These are phyloP conservation scores for Pythium pectinolyticum DNA, from an alignment of 352 stramenopile genomes.

Conservation along the genomic window DNA sequence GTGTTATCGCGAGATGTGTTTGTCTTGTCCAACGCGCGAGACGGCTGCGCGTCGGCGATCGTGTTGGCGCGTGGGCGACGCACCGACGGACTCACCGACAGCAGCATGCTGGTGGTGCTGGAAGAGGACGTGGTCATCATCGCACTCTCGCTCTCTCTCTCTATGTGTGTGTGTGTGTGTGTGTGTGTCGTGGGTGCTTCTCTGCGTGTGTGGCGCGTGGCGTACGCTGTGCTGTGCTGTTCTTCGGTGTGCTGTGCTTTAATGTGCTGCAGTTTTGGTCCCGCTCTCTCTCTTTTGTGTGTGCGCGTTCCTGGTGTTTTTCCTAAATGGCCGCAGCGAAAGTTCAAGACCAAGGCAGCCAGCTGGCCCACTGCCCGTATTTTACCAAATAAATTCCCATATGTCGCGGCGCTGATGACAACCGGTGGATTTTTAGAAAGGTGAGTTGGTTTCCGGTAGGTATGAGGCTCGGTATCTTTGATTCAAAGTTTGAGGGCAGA, in stretches of 20 bases:
- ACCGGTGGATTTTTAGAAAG: slow-evolving; percentile 20
- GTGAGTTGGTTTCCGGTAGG: slow-evolving; percentile 28
- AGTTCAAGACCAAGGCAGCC: slow-evolving; percentile 38
- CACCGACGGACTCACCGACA: slow-evolving; percentile 4
- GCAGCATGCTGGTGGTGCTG: not conserved
- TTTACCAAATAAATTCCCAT: slow-evolving; percentile 26
- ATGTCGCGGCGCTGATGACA: slow-evolving; percentile 13
- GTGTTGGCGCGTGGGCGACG: slow-evolving; percentile 27
- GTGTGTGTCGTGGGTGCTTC: not conserved
- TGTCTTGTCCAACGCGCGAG: slow-evolving; percentile 22
- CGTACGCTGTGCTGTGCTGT: not conserved
- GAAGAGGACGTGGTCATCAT: not conserved
- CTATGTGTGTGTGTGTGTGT: not conserved
- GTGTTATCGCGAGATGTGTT: slow-evolving; percentile 23
- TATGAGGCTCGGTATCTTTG: slow-evolving; percentile 19
- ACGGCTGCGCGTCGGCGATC: slow-evolving; percentile 23
- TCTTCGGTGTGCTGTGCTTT: not conserved
- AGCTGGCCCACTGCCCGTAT: slow-evolving; percentile 3
- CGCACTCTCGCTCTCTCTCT: not conserved
- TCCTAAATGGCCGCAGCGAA: slow-evolving; percentile 55
- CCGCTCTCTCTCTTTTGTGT: not conserved
- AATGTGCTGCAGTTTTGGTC: too few species aligned
- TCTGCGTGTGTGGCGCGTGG: not conserved
- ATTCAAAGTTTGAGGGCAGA: slow-evolving; percentile 19
- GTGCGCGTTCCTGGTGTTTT: slow-evolving; percentile 36